Evolutionary conservation across 1,284 basidiomycete species (phyloP), one percentile per base, ranked within the genome.

Genomic region (Leucoagaricus sp.): DNA sequence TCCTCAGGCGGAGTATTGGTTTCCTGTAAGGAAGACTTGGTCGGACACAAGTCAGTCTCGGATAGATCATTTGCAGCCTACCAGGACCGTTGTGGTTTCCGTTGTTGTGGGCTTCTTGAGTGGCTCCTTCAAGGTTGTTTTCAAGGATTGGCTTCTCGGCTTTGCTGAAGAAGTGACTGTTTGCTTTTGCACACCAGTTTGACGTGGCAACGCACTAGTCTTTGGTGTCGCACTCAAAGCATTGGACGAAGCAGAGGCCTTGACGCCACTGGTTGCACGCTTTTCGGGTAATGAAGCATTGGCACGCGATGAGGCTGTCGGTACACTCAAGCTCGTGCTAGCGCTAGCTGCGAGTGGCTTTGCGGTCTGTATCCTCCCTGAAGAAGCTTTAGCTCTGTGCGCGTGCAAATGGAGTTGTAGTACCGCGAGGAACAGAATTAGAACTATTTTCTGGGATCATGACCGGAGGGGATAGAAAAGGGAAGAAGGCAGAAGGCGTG

Each of bases 351-450:
- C 46, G 31, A 55, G 47, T 49, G 54, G 54, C 31, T 49, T 55
- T 34, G 54, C n/a, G 10, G 15, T 38, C 26, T 42, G 50, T 26
- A 61, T 61, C 59, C 71, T 68, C 45, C 70, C 70, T 72, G 68
- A 49, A 40, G 49, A 62, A 50, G 33, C 51, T 62, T 69, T 54
- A 68, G 64, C 58, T 64, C 48, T 51, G 53, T 40, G 54, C 49
- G 50, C 36, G 47, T 41, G 47, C 47, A 23, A 51, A 45, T 55
- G 44, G 47, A 47, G 41, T 19, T 46, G 57, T 58, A 55, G 61
- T 68, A 71, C 70, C 70, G 55, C 69, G 70, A 54, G 64, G 51
- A 51, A 57, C 38, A 26, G 60, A 60, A 31, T 61, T 29, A 41
- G 40, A 41, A 23, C 17, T 34, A 8, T 36, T 25, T 50, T 50